Percentiles rank a stretch among this genome's conserved stretches.
Evolutionary conservation across 768 basidiomycete genomes (phyloP).

Genomic region (Neoboletus brunneissimus): DNA sequence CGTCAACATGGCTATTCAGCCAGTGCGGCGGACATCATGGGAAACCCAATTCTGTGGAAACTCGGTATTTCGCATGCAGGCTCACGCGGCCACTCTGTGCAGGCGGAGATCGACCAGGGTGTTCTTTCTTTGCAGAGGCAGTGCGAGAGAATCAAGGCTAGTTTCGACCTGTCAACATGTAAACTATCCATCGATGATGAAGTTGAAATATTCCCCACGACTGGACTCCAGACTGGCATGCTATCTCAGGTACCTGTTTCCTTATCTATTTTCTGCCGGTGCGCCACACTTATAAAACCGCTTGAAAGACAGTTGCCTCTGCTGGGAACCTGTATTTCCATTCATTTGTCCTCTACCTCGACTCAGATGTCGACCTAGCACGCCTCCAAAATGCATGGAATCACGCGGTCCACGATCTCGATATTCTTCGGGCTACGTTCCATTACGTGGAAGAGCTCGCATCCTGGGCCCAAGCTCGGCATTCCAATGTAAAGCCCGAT

Average conservation of each 20-base stretch:
- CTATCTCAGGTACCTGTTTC: constrained; percentile 40
- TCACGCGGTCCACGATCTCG: constrained; percentile 28
- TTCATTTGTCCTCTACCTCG: constrained; percentile 27
- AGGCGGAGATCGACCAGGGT: constrained; percentile 10
- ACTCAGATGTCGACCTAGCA: constrained; percentile 20
- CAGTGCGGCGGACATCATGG: constrained; percentile 40
- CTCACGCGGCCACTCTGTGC: neutral
- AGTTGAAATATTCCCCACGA: constrained; percentile 39
- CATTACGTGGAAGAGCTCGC: constrained; percentile 39
- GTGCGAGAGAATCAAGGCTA: constrained; percentile 18
- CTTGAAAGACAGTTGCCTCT: constrained; percentile 29
- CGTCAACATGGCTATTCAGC: constrained; percentile 32
- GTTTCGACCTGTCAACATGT: constrained; percentile 10
- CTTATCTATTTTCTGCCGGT: neutral
- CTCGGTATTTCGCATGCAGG: constrained; percentile 13
- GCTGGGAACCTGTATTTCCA: constrained; percentile 33
- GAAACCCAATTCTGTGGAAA: constrained; percentile 19
- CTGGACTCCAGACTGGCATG: constrained; percentile 48
- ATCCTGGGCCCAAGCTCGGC: constrained; percentile 29
- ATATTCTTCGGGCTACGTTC: constrained; percentile 48
- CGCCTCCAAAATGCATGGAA: constrained; percentile 39
- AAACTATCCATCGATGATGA: constrained; percentile 31
- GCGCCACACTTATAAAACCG: neutral
- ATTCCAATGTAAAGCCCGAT: constrained; percentile 20
- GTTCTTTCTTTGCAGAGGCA: constrained; percentile 6